These are phyloP conservation scores for Rhizopus delemar DNA, from an alignment of 371 early-diverging fungal genomes.

Conservation along the genomic window DNA sequence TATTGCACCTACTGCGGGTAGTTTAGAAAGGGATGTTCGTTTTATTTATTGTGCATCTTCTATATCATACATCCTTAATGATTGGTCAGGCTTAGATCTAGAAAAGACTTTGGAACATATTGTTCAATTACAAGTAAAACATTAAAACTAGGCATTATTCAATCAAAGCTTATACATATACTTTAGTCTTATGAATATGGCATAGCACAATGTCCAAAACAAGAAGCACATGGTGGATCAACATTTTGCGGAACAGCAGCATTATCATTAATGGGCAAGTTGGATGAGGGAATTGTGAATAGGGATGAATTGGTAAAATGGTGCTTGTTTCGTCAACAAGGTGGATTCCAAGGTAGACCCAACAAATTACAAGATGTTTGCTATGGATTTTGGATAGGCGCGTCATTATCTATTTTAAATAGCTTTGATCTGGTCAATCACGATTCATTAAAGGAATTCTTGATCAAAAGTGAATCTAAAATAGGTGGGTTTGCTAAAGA, in stretches of 20 bases:
- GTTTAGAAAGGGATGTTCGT: constrained; percentile 82
- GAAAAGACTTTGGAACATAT: constrained; percentile 69
- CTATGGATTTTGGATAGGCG: constrained; percentile 98
- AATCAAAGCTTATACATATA: not conserved
- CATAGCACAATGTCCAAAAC: constrained; percentile 74
- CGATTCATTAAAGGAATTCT: constrained; percentile 55
- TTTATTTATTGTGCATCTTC: constrained; percentile 91
- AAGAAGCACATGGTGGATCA: constrained; percentile 93
- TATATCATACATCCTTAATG: constrained; percentile 79
- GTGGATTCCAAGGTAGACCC: constrained; percentile 91
- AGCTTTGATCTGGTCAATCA: constrained; percentile 66
- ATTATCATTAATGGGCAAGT: constrained; percentile 68
- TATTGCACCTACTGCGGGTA: constrained; percentile 66
- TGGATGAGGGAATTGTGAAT: constrained; percentile 61
- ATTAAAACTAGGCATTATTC: too few species aligned
- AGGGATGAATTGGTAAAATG: constrained; percentile 70
- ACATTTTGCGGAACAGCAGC: constrained; percentile 91
- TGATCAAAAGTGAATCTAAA: constrained; percentile 61
- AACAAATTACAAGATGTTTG: constrained; percentile 95
- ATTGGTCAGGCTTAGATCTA: constrained; percentile 82
- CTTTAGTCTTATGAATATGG: constrained; percentile 77
- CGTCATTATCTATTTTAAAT: constrained; percentile 69
- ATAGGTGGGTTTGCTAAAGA: constrained; percentile 85
- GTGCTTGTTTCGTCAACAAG: constrained; percentile 75
- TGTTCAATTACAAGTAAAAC: constrained; percentile 56